These are phyloP conservation scores for Trichoderma sp. DNA, from an alignment of 2,329 filamentous ascomycete genomes.

Conservation along the genomic window DNA sequence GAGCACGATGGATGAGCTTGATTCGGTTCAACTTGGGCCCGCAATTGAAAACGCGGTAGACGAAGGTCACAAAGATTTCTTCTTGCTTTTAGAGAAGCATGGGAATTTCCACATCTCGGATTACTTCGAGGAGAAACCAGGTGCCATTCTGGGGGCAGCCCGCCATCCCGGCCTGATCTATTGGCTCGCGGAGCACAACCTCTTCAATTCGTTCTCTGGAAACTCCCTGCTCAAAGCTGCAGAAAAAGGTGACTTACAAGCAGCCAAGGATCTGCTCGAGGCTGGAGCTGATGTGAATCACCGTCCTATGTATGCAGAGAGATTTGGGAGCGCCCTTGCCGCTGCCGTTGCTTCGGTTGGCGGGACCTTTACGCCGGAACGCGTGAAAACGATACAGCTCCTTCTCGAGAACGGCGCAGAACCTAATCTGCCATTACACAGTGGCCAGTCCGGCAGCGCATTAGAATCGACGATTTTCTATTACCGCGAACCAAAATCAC, in stretches of 20 bases:
- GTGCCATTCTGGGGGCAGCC: background rate
- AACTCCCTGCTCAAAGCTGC: background rate
- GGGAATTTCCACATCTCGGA: too few relatives aligned
- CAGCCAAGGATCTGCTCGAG: background rate
- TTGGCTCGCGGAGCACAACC: background rate
- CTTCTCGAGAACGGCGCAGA: conserved; percentile 3
- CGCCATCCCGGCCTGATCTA: background rate
- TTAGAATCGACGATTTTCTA: background rate
- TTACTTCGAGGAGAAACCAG: background rate
- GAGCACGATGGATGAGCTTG: background rate
- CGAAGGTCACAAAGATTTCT: background rate
- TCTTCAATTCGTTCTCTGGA: background rate
- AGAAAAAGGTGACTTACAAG: background rate
- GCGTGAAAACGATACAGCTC: background rate
- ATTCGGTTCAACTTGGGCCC: background rate
- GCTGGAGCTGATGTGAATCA: background rate
- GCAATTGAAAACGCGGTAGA: background rate
- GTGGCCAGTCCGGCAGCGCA: background rate
- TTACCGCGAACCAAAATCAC: too few relatives aligned
- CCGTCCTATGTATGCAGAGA: rapidly evolving
- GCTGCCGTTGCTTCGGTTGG: background rate
- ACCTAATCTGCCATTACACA: background rate
- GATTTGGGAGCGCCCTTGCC: background rate
- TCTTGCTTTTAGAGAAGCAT: background rate
- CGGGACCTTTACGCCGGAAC: too few relatives aligned